These are phyloP conservation scores for Ramularia endophylla DNA, from an alignment of 2,329 filamentous ascomycete genomes.

Conservation along the genomic window DNA sequence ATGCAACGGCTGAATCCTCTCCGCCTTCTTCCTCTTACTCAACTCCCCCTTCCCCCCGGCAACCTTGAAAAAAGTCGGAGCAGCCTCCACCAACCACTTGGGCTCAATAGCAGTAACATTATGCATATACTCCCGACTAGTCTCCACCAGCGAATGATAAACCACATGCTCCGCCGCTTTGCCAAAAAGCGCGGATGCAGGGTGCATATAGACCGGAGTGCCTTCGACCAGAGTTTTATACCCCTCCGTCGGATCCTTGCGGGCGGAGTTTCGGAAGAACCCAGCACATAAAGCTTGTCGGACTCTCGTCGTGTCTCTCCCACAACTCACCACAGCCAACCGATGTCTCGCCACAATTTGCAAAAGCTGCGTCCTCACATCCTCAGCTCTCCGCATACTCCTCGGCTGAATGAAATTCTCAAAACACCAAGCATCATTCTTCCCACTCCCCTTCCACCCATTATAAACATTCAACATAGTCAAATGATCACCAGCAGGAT, in stretches of 20 bases:
- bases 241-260: conserved; percentile 93
- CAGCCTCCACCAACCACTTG: conserved; percentile 87
- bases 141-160: conserved; percentile 85
- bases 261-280: conserved; percentile 91
- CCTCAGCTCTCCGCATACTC: conserved; percentile 80
- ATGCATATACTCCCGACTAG: conserved; percentile 98
- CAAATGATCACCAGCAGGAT: conserved; percentile 87
- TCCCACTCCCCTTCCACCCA: conserved; percentile 77
- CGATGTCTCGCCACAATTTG: conserved; percentile 92
- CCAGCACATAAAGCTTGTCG: conserved; percentile 84
- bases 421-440: conserved; percentile 90
- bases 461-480: conserved; percentile 97
- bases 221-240: conserved; percentile 97
- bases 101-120: conserved; percentile 89
- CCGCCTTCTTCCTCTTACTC: conserved; percentile 40
- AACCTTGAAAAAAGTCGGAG: conserved; percentile 99
- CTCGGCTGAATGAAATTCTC: conserved; percentile 97
- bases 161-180: conserved; percentile 97
- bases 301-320: conserved; percentile 78
- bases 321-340: conserved; percentile 76
- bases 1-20: conserved; percentile 67
- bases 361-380: conserved; percentile 85
- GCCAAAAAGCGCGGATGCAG: conserved; percentile 83
- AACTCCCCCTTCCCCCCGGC: conserved; percentile 77
- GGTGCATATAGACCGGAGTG: conserved; percentile 92